A percentile compares a stretch with the other conserved stretches of the same genome.
Conservation (phyloP, 176 grass and related monocot species). For the Cenchrus fungigraminus region DNA sequence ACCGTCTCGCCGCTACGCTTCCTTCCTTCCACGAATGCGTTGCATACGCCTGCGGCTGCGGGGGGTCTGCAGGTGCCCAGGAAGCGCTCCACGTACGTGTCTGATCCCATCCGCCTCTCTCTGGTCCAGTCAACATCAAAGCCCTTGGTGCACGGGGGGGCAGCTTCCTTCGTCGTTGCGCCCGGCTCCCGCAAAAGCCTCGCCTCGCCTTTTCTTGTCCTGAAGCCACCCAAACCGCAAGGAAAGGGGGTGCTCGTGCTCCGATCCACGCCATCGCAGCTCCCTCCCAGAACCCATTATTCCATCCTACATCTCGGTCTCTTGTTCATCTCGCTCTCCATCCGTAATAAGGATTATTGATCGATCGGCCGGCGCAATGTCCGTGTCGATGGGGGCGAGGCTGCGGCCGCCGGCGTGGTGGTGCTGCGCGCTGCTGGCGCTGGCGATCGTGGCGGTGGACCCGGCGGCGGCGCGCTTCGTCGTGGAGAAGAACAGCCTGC, state of each 20-base stretch:
- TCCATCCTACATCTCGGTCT: no score
- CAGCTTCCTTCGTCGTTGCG: not conserved
- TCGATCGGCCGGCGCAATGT: not conserved
- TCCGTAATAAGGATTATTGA: no score
- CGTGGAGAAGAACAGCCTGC: constrained; percentile 93
- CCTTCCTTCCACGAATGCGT: no score
- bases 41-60: not conserved
- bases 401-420: not conserved
- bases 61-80: not conserved
- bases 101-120: not conserved
- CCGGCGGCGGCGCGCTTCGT: constrained; percentile 63
- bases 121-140: not conserved
- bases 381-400: not conserved
- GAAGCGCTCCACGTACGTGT: not conserved
- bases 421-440: not conserved
- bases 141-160: not conserved
- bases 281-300: not conserved
- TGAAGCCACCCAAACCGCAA: constrained; percentile 22
- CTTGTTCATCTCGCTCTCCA: no score
- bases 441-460: not conserved
- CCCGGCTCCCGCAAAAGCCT: constrained; percentile 18
- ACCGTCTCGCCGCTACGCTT: not conserved
- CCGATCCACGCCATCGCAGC: no score
- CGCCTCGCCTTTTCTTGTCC: constrained; percentile 31
- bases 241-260: not conserved